phyloP scores from a whole-genome alignment of 73 alveolate species.

The Blepharisma stoltei region DNA sequence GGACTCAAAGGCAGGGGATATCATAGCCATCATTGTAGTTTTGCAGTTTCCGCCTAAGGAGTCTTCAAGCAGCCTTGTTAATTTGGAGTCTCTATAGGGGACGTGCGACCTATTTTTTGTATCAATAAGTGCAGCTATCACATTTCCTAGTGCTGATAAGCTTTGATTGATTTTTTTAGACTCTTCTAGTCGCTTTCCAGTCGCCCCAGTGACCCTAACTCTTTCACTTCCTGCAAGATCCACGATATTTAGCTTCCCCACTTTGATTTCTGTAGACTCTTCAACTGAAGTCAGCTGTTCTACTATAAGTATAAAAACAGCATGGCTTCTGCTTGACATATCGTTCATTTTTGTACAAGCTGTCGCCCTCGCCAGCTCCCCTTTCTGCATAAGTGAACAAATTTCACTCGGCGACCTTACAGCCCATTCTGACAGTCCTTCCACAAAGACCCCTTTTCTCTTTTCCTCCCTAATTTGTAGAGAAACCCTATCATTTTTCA shows the following conservation, averaged over 20 bases:
- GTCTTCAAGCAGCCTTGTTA: conserved; percentile 95
- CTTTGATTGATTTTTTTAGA: conserved; percentile 98
- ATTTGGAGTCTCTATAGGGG: conserved; percentile 98
- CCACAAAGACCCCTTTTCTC: conserved; percentile 99
- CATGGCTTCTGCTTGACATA: conserved; percentile 95
- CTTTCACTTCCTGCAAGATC: conserved; percentile 99
- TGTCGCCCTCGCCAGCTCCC: conserved; percentile 93
- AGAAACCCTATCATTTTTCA: conserved; percentile 92
- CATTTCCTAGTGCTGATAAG: conserved; percentile 99
- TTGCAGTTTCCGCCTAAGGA: conserved; percentile 98
- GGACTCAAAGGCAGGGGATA: conserved; percentile 89
- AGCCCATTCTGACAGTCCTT: conserved; percentile 99
- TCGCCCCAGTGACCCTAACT: conserved; percentile 97
- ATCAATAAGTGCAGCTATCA: conserved; percentile 98
- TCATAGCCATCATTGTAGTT: conserved; percentile 97
- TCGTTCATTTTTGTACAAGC: conserved; percentile 98
- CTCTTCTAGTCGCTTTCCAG: conserved; percentile 98
- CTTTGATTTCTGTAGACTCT: conserved; percentile 63
- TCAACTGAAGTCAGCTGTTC: conserved; percentile 38
- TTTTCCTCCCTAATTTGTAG: conserved; percentile 78
- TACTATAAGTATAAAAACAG: conserved; percentile 96
- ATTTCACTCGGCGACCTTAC: conserved; percentile 96
- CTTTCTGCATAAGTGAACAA: conserved; percentile 90
- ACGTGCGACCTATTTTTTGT: conserved; percentile 79
- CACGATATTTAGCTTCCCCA: conserved; percentile 95